These are phyloP conservation scores for Pleurotus eryngii DNA, from an alignment of 768 basidiomycete species.

Conservation along the genomic window DNA sequence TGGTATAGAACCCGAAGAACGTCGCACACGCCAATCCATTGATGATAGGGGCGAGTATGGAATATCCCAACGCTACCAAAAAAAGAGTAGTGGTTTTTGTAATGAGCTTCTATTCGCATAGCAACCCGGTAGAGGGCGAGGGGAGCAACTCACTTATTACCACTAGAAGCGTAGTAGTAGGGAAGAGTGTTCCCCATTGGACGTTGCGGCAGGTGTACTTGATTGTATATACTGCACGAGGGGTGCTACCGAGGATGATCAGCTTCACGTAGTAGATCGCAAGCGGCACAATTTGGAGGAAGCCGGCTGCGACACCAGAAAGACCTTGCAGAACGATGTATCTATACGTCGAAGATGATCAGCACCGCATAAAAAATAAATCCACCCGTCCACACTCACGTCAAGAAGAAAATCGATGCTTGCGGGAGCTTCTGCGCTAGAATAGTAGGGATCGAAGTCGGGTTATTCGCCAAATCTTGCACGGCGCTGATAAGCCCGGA, in stretches of 20 bases:
- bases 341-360: conserved; percentile 26
- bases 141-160: conserved; percentile 74
- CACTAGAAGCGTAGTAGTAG: conserved; percentile 66
- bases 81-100: not conserved
- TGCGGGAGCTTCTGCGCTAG: conserved; percentile 78
- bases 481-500: conserved; percentile 82
- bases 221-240: conserved; percentile 80
- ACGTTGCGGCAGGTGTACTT: conserved; percentile 70
- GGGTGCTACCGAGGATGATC: conserved; percentile 83
- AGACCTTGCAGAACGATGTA: conserved; percentile 82
- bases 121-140: not conserved
- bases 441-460: conserved; percentile 61
- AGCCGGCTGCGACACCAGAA: conserved; percentile 72
- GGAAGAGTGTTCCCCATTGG: conserved; percentile 78
- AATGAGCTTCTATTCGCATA: not conserved
- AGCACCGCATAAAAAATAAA: not conserved
- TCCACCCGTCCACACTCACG: conserved; percentile 36
- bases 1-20: conserved; percentile 79
- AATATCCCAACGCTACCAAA: conserved; percentile 66
- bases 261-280: conserved; percentile 89
- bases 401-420: conserved; percentile 89
- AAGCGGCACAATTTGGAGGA: conserved; percentile 74
- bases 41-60: conserved; percentile 89
- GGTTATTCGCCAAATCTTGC: conserved; percentile 59
- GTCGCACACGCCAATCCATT: conserved; percentile 82